Base-by-base conservation (phyloP, 192 early-diverging fungal genomes). In the Gryganskiella cystojenkinii region DNA sequence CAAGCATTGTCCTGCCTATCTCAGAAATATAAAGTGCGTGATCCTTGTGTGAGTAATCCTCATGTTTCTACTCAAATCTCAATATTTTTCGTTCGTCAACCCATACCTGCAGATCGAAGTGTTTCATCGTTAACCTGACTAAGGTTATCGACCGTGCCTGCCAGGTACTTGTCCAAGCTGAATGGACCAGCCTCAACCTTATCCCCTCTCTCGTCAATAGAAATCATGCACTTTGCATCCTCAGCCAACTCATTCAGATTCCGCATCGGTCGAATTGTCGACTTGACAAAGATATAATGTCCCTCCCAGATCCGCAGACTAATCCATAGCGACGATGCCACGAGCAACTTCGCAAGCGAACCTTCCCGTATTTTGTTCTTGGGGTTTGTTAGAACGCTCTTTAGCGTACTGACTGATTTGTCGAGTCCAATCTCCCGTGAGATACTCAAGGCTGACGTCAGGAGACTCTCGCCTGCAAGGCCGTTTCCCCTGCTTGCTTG, bases 81-180 rank as follows among this genome's bases (percentile, higher is more conserved):
- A 63, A 24, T 37, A 10, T 17, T 30, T 43, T 42, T 13, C 24
- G 19, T 17, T 35, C 28, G 5, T 63, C 2, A 27, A 34, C 27
- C 3, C 34, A 47, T 71, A 71, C 69, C 69, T 45, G 69, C 69
- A 46, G 69, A 62, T 40, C 69, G 69, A 37, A 71, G 53, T 19
- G 40, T 56, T 33, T 56, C 45, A n/a, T 53, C 58, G 15, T 14
- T 24, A 8, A 61, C 43, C 20, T 5, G 19, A 22, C 24, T 28
- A 20, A 31, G 34, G 9, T n/a, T 31, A 28, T 19, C 45, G n/a
- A 30, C 20, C 3, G 50, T 30, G 20, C 34, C 31, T 20, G 35
- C 15, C 0, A 35, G 3, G 40, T 43, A 33, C 4, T 44, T 40
- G 25, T 62, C 40, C 31, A 31, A 25, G 19, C 43, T 57, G n/a